Percentiles rank a stretch among this genome's conserved stretches.
Conservation (phyloP, 805 yeast genomes). For the Yamadazyma sp. region DNA sequence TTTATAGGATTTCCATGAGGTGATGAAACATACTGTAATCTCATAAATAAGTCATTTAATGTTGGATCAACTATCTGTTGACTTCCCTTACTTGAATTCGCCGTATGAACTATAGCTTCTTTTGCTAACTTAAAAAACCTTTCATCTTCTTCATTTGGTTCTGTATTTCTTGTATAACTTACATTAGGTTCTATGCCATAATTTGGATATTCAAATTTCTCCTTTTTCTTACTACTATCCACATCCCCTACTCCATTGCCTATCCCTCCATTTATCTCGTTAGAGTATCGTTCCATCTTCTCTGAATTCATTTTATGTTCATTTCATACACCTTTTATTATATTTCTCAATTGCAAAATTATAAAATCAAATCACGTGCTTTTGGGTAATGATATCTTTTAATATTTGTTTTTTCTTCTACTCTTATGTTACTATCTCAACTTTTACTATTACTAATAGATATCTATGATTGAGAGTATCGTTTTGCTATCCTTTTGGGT, state of each 20-base stretch:
- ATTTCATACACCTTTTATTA: too few relatives aligned
- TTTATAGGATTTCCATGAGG: constrained; percentile 56
- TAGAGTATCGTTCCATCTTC: too few relatives aligned
- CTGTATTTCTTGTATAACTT: constrained; percentile 12
- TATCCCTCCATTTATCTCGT: too few relatives aligned
- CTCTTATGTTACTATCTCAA: neutral
- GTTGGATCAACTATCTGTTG: constrained; percentile 56
- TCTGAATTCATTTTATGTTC: too few relatives aligned
- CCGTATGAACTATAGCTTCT: constrained; percentile 57
- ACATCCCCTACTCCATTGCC: neutral
- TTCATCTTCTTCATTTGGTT: constrained; percentile 33
- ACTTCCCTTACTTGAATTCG: constrained; percentile 17
- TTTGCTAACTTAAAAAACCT: constrained; percentile 57
- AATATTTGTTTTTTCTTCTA: neutral
- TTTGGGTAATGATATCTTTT: constrained; percentile 3
- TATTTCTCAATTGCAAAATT: too few relatives aligned
- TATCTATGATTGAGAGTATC: too few relatives aligned
- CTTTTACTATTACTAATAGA: too few relatives aligned
- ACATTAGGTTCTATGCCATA: constrained; percentile 10
- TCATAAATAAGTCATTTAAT: constrained; percentile 51
- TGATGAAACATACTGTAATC: constrained; percentile 57
- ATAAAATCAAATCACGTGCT: constrained; percentile 8
- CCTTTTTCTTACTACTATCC: neutral
- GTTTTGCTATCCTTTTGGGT: too few relatives aligned
- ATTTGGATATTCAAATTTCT: constrained; percentile 3